phyloP scores from a whole-genome alignment of 2,329 filamentous ascomycete species.

The Aureobasidium uvarum region DNA sequence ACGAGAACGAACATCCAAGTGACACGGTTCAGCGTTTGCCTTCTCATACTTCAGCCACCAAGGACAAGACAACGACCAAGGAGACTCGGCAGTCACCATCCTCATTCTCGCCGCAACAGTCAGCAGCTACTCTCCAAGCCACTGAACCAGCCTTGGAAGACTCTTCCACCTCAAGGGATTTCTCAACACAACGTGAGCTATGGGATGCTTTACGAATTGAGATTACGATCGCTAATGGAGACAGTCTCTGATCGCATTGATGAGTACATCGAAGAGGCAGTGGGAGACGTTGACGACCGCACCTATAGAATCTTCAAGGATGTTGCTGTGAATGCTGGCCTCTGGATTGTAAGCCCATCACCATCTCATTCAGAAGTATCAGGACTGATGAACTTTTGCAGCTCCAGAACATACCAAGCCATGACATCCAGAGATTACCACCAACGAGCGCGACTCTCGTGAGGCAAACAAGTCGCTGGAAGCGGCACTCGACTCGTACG shows the following conservation, averaged over 20 bases:
- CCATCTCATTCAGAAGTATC: too few relatives aligned
- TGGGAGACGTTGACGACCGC: neutral
- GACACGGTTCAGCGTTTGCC: neutral
- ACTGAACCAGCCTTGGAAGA: neutral
- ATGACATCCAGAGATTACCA: neutral
- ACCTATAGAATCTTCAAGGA: conserved; percentile 1
- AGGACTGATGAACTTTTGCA: neutral
- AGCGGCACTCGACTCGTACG: neutral
- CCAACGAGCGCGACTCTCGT: neutral
- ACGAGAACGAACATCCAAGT: neutral
- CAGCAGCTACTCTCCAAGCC: neutral
- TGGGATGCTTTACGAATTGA: neutral
- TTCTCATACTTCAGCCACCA: neutral
- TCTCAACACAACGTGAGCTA: neutral
- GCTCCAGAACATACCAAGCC: neutral
- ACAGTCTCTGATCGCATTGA: neutral
- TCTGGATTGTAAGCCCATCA: neutral
- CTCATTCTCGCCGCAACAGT: neutral
- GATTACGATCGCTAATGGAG: neutral
- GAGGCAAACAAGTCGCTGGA: neutral
- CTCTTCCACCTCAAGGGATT: neutral
- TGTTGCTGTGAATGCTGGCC: neutral
- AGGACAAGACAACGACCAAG: neutral
- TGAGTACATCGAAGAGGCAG: neutral
- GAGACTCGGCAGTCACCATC: neutral